Base-by-base conservation (phyloP, 1,284 basidiomycete species). In the Trametes polyzona region DNA sequence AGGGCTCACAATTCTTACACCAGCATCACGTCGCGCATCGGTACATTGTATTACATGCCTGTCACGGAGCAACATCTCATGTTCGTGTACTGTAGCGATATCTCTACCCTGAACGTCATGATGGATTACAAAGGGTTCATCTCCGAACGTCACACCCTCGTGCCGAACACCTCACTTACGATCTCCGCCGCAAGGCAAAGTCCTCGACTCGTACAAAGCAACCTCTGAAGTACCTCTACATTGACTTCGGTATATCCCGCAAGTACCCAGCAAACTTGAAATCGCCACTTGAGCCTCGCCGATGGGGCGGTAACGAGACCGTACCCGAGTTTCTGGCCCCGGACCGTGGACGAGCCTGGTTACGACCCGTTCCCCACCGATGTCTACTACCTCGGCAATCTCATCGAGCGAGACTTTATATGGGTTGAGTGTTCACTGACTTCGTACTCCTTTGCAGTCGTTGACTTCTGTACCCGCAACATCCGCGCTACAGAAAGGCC, bases 171-270 rank as follows among this genome's bases (percentile, higher is more conserved):
- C 61, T 44, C 72, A 75, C 57, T 73, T 73, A 14, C 7, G 29
- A 49, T 4, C 33, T 32, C 3, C 24, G 14, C 23, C 26, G 30
- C 2, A 11, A 9, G 14, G 43, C 21, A 8, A 57, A 42, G 32
- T 3, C 61, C 56, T 43, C 4, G 24, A 68, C 68, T 9, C 69
- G 75, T 1, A 76, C 71, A 0, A 54, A 63, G 26, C 58, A 56
- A 6, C 71, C 72, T 0, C 57, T 66, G 2, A 69, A 62, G 42
- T 77, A 77, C 48, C 71, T 71, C 39, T 63, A 65, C 47, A 66
- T 67, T n/a, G 71, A 78, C 51, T 79, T 78, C 24, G 76, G 74
- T 0, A 48, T 75, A 10, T 77, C 77, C 12, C 63, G 70, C 7
- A 62, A 58, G 47, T 68, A 62, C 35, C 26, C 53, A 14, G 40